Evolutionary conservation across 257 asterid species (phyloP), one percentile per base, ranked within the genome.

Genomic region (Avicennia marina): DNA sequence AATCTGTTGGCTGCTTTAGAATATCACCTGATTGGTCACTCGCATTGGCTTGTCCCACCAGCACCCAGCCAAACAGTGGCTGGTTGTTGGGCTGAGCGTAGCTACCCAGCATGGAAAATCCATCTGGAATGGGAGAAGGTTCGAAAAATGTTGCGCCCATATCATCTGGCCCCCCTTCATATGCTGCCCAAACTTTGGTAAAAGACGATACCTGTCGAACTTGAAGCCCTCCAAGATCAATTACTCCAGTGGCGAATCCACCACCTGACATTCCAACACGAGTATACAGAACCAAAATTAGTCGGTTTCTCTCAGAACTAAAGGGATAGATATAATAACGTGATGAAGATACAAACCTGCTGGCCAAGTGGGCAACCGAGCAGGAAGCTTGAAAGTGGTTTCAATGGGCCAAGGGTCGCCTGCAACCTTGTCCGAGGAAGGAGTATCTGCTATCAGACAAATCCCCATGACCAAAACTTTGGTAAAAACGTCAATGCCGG

Each of bases 51-150:
- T 86, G 78, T 38, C 79, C 96, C 8, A 77, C 93, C 65, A 91
- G 71, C 65, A 78, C 65, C 82, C 85, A 75, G 25, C 96, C 96
- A 29, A 73, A 88, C 8, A 81, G 70, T 0, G 84, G 90, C 17
- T 65, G 75, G 58, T 81, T 78, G 68, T 85, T 91, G 12, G 94
- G 77, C 57, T 91, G 98, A 16, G 85, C 77, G 26, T 79, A 85
- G 75, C 68, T 66, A 1, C 95, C 95, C 39, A 91, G 87, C 93
- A 87, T 78, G 51, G 82, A 85, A 38, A 71, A 88, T 45, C 95
- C 96, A 59, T 88, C 90, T 0, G 96, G 98, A n/a, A 88, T 68
- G 1, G 69, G 13, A 1, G 93, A 67, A 1, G 98, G 98, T 49
- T 91, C 95, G 19, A 71, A 84, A 53, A 86, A 83, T 21, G 98